Percentiles rank a stretch among this genome's conserved stretches.
Conservation (phyloP, 1,284 basidiomycete species). For the Sanghuangporus sanghuang region DNA sequence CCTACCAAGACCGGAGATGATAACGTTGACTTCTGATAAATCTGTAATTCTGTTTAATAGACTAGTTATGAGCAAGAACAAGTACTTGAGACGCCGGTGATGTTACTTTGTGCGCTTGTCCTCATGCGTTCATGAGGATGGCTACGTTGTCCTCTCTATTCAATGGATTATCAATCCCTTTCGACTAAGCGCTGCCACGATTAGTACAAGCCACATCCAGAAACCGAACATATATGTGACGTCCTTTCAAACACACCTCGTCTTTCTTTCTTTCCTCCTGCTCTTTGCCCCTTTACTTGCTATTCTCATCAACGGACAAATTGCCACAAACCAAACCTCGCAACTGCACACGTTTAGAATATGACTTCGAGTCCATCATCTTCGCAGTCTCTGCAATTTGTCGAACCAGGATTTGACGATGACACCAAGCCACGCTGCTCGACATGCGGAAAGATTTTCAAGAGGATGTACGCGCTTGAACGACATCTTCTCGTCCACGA, state of each 20-base stretch:
- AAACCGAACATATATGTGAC: neutral
- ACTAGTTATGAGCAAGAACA: neutral
- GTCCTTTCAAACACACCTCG: neutral
- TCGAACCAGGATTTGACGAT: neutral
- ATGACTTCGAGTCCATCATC: neutral
- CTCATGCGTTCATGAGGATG: neutral
- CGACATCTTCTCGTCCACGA: slow-evolving; percentile 4
- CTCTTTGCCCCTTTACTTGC: neutral
- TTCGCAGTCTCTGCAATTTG: neutral
- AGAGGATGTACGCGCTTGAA: slow-evolving; percentile 6
- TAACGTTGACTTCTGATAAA: neutral
- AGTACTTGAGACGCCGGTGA: neutral
- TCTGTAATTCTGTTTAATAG: neutral
- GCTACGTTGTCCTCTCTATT: neutral
- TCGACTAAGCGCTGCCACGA: neutral
- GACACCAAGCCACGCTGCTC: neutral
- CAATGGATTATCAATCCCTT: neutral
- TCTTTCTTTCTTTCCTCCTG: neutral
- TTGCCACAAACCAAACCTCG: neutral
- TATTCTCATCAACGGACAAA: neutral
- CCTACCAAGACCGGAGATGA: neutral
- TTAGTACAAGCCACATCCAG: too few species aligned
- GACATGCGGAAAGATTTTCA: slow-evolving; percentile 6
- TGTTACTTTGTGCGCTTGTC: neutral
- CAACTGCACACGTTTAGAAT: neutral